Percentiles rank a stretch among this genome's conserved stretches.
These are phyloP conservation scores for Parastagonospora avenae DNA, from an alignment of 2,329 filamentous ascomycete species.

Conservation along the genomic window DNA sequence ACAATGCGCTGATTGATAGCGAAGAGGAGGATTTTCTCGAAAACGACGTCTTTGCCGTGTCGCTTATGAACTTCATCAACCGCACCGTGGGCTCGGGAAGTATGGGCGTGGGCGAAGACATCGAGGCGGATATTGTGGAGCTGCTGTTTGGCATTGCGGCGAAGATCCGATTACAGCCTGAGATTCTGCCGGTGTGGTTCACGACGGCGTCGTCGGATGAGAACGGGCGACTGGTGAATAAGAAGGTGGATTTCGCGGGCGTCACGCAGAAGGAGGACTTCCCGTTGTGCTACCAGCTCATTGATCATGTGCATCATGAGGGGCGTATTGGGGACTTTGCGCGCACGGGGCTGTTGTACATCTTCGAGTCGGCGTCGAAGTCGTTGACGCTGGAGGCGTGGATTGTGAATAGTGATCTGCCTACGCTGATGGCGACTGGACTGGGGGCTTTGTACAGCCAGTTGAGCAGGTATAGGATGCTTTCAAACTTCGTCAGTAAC, in stretches of 20 bases:
- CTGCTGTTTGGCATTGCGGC: constrained; percentile 94
- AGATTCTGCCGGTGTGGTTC: constrained; percentile 91
- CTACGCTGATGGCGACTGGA: constrained; percentile 95
- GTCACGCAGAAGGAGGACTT: constrained; percentile 89
- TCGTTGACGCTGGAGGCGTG: constrained; percentile 86
- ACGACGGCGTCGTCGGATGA: constrained; percentile 56
- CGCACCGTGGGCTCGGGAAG: constrained; percentile 76
- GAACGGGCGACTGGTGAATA: constrained; percentile 51
- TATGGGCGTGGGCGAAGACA: constrained; percentile 76
- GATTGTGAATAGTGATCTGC: constrained; percentile 96
- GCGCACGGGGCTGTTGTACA: constrained; percentile 88
- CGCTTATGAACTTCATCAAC: constrained; percentile 83
- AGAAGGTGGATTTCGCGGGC: constrained; percentile 75
- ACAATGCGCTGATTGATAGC: constrained; percentile 90
- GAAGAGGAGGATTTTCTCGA: constrained; percentile 96
- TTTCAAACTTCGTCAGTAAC: not conserved
- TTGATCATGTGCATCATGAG: constrained; percentile 96
- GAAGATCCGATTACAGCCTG: constrained; percentile 88
- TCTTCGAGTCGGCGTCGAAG: constrained; percentile 89
- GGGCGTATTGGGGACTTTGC: constrained; percentile 96
- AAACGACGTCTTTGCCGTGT: constrained; percentile 81
- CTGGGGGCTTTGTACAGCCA: constrained; percentile 79
- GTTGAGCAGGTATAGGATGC: constrained; percentile 60
- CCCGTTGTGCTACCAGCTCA: constrained; percentile 90
- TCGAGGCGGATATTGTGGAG: constrained; percentile 88